Conservation (phyloP, 345 rosid genomes). For the Kandelia obovata region DNA sequence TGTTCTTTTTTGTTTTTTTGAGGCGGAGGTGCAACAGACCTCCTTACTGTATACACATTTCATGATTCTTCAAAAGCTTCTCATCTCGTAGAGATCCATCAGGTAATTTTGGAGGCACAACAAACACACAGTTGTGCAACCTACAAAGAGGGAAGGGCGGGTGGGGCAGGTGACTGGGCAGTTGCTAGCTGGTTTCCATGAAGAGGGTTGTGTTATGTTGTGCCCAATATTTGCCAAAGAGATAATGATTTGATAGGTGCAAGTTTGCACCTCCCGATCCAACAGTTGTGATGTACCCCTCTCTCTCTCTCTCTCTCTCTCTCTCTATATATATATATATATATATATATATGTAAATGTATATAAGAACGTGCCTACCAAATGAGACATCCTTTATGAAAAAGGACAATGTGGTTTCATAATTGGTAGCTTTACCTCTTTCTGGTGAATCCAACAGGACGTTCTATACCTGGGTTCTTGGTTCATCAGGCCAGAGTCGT, state of each 20-base stretch:
- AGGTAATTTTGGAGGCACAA: constrained; percentile 39
- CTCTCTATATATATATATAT: too few relatives aligned
- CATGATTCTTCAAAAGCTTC: constrained; percentile 31
- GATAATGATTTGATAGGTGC: too few relatives aligned
- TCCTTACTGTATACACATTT: constrained; percentile 1
- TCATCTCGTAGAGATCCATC: constrained; percentile 43
- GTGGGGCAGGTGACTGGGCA: constrained; percentile 4
- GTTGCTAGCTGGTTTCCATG: constrained; percentile 27
- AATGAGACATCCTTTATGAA: too few relatives aligned
- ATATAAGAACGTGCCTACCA: too few relatives aligned
- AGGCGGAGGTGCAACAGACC: too few relatives aligned
- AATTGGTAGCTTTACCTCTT: constrained; percentile 20
- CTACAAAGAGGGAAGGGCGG: constrained; percentile 2
- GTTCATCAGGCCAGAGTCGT: too few relatives aligned
- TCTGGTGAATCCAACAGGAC: constrained; percentile 12
- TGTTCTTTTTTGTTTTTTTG: too few relatives aligned
- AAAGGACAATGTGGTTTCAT: constrained; percentile 22
- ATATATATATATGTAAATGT: too few relatives aligned
- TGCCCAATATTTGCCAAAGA: constrained; percentile 16
- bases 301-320: too few relatives aligned
- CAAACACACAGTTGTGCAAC: background rate
- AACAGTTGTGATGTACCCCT: too few relatives aligned
- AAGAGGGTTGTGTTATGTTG: constrained; percentile 15
- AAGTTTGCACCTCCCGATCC: too few relatives aligned
- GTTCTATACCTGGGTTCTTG: background rate